Percentiles rank a stretch among this genome's conserved stretches.
Evolutionary conservation across 352 stramenopile genomes (phyloP).

Genomic region (Aphanomyces euteiches): DNA sequence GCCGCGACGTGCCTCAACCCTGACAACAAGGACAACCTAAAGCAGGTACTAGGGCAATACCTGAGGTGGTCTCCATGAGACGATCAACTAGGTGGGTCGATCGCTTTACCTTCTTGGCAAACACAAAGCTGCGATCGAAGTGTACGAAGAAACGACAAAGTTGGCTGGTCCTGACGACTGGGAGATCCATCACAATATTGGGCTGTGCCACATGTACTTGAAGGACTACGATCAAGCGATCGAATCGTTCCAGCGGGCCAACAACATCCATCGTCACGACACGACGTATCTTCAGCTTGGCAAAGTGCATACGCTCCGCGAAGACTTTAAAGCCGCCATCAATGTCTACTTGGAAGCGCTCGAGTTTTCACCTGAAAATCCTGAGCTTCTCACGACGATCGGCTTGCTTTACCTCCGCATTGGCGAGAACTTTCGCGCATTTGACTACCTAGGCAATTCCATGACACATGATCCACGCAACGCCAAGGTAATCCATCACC

Average conservation of each 20-base stretch:
- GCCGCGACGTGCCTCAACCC: slow-evolving; percentile 89
- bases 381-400: slow-evolving; percentile 88
- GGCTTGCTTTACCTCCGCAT: slow-evolving; percentile 87
- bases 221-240: slow-evolving; percentile 88
- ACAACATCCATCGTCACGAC: slow-evolving; percentile 89
- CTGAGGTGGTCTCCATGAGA: no score
- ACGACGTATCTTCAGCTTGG: slow-evolving; percentile 89
- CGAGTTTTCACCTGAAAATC: slow-evolving; percentile 91
- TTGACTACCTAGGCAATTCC: slow-evolving; percentile 92
- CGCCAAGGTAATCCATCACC: slow-evolving; percentile 47
- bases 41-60: slow-evolving; percentile 44
- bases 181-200: slow-evolving; percentile 91
- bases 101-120: slow-evolving; percentile 85
- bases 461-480: slow-evolving; percentile 89
- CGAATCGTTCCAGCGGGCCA: slow-evolving; percentile 86
- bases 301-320: slow-evolving; percentile 79
- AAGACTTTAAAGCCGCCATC: slow-evolving; percentile 84
- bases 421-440: slow-evolving; percentile 88
- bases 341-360: slow-evolving; percentile 88
- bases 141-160: slow-evolving; percentile 88
- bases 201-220: slow-evolving; percentile 88
- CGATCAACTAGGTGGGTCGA: slow-evolving; percentile 39
- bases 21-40: slow-evolving; percentile 89
- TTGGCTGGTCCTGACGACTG: slow-evolving; percentile 83
- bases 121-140: slow-evolving; percentile 86